Percentiles rank a stretch among this genome's conserved stretches.
Evolutionary conservation across 345 rosid species (phyloP).

Genomic region (Arabidopsis arenosa): DNA sequence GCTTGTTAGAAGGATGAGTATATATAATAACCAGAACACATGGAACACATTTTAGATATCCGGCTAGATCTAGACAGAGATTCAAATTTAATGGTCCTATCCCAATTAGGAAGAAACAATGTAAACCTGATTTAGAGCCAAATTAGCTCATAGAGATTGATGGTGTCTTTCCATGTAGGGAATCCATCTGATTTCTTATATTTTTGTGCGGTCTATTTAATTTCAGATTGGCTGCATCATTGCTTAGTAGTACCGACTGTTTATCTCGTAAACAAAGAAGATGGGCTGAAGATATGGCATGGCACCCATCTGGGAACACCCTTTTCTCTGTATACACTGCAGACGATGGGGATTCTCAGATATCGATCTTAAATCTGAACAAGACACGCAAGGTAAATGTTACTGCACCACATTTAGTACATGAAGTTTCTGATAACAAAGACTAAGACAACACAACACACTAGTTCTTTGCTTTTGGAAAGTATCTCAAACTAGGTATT

Average conservation of each 20-base stretch:
- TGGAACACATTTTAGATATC: neutral
- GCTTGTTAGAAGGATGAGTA: neutral
- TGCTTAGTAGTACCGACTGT: conserved; percentile 73
- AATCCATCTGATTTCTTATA: conserved; percentile 10
- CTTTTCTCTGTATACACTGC: conserved; percentile 71
- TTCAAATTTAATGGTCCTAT: neutral
- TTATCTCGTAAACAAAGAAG: conserved; percentile 68
- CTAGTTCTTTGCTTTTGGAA: neutral
- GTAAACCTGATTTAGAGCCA: neutral
- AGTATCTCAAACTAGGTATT: conserved; percentile 13
- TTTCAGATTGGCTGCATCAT: conserved; percentile 74
- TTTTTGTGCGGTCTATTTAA: neutral
- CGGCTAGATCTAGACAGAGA: neutral
- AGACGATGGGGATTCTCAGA: conserved; percentile 84
- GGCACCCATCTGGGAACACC: conserved; percentile 88
- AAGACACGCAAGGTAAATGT: conserved; percentile 67
- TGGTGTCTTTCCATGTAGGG: conserved; percentile 19
- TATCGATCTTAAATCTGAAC: conserved; percentile 75
- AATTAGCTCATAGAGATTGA: too few species aligned
- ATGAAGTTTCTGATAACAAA: neutral
- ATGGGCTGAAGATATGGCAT: conserved; percentile 96
- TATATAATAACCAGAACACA: neutral
- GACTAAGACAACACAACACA: neutral
- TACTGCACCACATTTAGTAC: conserved; percentile 14
- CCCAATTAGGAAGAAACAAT: neutral